Base-by-base conservation (phyloP, 768 basidiomycete genomes). In the Dendrothele bispora region DNA sequence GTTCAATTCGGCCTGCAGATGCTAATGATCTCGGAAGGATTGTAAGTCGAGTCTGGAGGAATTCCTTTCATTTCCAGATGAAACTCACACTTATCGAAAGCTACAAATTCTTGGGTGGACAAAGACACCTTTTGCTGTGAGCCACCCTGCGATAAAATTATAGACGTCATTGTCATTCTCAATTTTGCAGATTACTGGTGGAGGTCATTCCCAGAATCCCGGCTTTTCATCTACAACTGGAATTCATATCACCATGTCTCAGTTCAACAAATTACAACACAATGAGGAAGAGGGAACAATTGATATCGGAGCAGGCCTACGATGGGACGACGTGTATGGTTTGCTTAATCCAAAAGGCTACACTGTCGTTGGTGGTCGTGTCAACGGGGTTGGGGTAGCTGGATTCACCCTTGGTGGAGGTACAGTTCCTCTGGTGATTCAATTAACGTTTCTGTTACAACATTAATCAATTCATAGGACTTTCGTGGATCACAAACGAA, bases 311-410 rank as follows among this genome's bases (percentile, higher is more conserved):
- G 32, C 43, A 7, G 43, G 43, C 14, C 47, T 66, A 36, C 62
- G 68, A 36, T 87, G 83, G 84, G 84, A 87, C 56, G 76, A 83
- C 26, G 82, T 78, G 4, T 78, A 76, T 43, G 57, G 60, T 15
- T 62, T 63, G 10, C 59, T 78, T 14, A 66, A 64, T 7, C 68
- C 65, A 3, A 50, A 58, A 28, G 64, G 61, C 2, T 65, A 71
- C 18, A 69, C 61, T 29, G 70, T 76, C 18, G 68, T 74, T 18
- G 75, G 76, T 2, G 70, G 66, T 7, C 63, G 72, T 4, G 70
- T 70, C 18, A 57, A 68, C n/a, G 72, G 73, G 7, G 67, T 75
- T 36, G 72, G 70, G 20, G 65, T 75, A 28, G 71, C 63, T 20
- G 70, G 74, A 2, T 66, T 69, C 46, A 65, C 62, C n/a, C 55